phyloP scores from a whole-genome alignment of 305 asterid species.

The Fraxinus baroniana region DNA sequence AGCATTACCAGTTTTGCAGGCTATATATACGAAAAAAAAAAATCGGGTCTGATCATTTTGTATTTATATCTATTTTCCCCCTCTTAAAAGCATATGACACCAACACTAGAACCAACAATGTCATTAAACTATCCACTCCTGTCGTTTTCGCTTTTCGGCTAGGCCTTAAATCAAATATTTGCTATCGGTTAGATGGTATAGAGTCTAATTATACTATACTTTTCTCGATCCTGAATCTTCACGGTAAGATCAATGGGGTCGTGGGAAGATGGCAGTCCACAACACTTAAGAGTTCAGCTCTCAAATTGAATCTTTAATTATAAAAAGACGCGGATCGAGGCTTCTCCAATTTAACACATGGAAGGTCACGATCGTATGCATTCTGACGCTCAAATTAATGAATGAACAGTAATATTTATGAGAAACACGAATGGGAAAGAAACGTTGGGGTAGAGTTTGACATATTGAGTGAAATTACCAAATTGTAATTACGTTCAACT shows the following conservation, averaged over 20 bases:
- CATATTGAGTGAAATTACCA: neutral
- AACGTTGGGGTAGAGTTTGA: neutral
- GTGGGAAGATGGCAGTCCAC: neutral
- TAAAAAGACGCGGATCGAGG: too few species aligned
- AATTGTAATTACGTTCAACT: neutral
- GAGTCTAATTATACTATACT: neutral
- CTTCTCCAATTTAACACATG: too few species aligned
- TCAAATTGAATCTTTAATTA: too few species aligned
- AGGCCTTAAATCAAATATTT: neutral
- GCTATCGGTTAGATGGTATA: neutral
- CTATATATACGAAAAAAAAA: neutral
- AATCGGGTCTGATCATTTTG: neutral
- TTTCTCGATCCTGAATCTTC: neutral
- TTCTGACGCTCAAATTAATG: neutral
- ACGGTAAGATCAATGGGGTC: neutral
- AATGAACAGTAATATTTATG: neutral
- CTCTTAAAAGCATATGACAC: neutral
- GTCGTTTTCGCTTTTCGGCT: neutral
- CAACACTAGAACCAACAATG: neutral
- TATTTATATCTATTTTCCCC: neutral
- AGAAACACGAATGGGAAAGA: neutral
- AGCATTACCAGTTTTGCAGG: neutral
- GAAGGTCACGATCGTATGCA: neutral
- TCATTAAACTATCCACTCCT: neutral
- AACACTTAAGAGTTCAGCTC: too few species aligned